Conservation (phyloP, 2,329 filamentous ascomycete genomes). For the Fusarium clavum region DNA sequence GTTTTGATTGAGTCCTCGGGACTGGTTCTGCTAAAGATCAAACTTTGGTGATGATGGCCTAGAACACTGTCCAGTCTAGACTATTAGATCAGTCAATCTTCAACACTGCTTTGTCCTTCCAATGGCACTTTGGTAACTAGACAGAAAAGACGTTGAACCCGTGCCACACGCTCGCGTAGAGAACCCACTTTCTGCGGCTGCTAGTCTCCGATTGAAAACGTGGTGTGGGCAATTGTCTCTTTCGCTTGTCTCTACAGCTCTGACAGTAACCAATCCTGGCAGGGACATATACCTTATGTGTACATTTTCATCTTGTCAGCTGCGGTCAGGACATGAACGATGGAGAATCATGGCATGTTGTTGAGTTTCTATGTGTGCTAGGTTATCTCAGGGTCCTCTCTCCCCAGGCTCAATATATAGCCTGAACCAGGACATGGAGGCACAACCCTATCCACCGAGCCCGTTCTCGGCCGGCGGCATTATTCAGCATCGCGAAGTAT, state of each 20-base stretch:
- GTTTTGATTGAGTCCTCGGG: too few relatives aligned
- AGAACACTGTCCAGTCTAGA: constrained; percentile 22
- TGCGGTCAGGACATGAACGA: constrained; percentile 28
- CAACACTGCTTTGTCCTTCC: background rate
- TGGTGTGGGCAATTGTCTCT: constrained; percentile 18
- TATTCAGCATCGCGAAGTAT: constrained; percentile 9
- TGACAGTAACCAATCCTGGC: constrained; percentile 2
- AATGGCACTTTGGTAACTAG: constrained; percentile 4
- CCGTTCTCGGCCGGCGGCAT: constrained; percentile 23
- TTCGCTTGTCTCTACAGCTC: constrained; percentile 4
- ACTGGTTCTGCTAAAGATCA: background rate
- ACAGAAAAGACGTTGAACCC: constrained; percentile 39
- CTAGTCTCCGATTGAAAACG: constrained; percentile 22
- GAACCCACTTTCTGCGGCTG: constrained; percentile 34
- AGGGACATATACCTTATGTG: constrained; percentile 17
- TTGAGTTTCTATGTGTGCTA: constrained; percentile 23
- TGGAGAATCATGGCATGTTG: constrained; percentile 34
- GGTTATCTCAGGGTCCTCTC: constrained; percentile 21
- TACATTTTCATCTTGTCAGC: constrained; percentile 12
- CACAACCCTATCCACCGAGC: background rate
- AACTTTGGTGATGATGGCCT: constrained; percentile 3
- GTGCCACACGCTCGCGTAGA: constrained; percentile 29
- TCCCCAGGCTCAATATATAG: constrained; percentile 6
- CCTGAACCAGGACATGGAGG: constrained; percentile 13
- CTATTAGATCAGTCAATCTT: constrained; percentile 17